Base-by-base conservation (phyloP, 495 filamentous ascomycete species). In the Penicillium antarcticum region DNA sequence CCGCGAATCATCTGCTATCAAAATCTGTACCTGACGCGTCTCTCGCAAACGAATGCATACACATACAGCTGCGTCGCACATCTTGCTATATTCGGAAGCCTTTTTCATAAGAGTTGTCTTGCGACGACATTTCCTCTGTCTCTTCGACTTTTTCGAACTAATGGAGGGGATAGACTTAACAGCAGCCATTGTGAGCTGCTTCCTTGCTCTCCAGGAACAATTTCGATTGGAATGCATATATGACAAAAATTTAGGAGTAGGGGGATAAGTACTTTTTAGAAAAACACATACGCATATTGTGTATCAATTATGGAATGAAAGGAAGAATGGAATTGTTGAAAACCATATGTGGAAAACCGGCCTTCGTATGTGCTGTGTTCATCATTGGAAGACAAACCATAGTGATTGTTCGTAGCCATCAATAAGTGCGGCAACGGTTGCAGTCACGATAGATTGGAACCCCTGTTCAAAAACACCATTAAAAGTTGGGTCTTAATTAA, bases 61-160 rank as follows among this genome's bases (percentile, higher is more conserved):
- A 5, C 21, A 23, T 23, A 23, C 5, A 23, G 2, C 21, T 23
- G 21, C 21, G 21, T 23, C 21, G 5, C 21, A 23, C 5, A 23
- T 23, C 2, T 23, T 23, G 21, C 21, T 46, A 41, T 57, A 57
- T 32, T 52, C 44, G 35, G 8, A 52, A 21, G 54, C 39, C 38
- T 57, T 57, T 41, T 44, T 57, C 39, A 57, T 57, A 3, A 57
- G 16, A 35, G 12, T 57, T 44, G 39, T 46, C 45, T 48, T 52
- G 40, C 54, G 54, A 38, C 48, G 48, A 18, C 43, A 57, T 52
- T 44, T 32, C 41, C 43, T 52, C 29, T 52, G 48, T 24, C 24
- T 13, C 18, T 18, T 52, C 23, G 18, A 29, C 35, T 12, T 55
- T 38, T 39, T 42, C 23, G 26, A 46, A 26, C 21, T 42, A 9